Conservation (phyloP, 2,329 filamentous ascomycete genomes). For the Phialophora expanda region DNA sequence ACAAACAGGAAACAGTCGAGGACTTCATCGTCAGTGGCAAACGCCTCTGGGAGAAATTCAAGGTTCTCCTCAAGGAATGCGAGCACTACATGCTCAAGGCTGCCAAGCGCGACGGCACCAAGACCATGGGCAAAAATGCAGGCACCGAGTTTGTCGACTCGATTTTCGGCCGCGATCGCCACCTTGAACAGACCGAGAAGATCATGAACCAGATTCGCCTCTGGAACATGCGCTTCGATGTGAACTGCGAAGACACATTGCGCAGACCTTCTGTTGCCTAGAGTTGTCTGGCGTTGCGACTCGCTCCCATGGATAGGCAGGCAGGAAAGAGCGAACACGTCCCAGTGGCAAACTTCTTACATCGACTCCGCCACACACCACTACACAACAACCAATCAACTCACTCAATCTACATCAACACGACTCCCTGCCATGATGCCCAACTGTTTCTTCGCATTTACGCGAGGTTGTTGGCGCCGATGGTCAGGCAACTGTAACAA, state of each 20-base stretch:
- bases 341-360: constrained; percentile 25
- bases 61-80: constrained; percentile 84
- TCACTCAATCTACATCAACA: constrained; percentile 9
- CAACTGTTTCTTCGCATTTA: neutral
- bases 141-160: constrained; percentile 95
- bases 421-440: constrained; percentile 7
- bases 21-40: constrained; percentile 91
- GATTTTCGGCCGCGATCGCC: constrained; percentile 88
- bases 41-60: constrained; percentile 82
- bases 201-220: constrained; percentile 87
- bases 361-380: constrained; percentile 24
- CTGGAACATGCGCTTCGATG: constrained; percentile 93
- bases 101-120: constrained; percentile 71
- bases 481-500: constrained; percentile 29
- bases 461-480: constrained; percentile 17
- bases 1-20: constrained; percentile 79
- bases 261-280: constrained; percentile 53
- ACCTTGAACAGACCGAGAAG: constrained; percentile 87
- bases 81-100: constrained; percentile 95
- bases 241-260: constrained; percentile 92
- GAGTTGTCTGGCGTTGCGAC: neutral
- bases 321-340: neutral
- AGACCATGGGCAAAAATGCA: constrained; percentile 86
- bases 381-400: constrained; percentile 8
- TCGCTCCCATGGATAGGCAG: neutral